Conservation (phyloP, 108 stramenopile genomes). For the Nitzschia putrida region DNA sequence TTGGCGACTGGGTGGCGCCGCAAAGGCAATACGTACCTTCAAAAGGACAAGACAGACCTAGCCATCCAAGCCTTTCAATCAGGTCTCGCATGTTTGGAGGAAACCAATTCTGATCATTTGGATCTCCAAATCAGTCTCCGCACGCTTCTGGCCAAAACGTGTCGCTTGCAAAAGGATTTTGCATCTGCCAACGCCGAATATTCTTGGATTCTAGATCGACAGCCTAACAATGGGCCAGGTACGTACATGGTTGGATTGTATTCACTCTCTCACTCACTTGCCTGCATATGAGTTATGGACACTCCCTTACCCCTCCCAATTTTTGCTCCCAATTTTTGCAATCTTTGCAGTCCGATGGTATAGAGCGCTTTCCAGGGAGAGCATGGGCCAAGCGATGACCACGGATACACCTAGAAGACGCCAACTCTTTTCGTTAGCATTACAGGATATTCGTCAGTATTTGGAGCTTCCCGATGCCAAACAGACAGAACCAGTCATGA, state of each 20-base stretch:
- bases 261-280: neutral
- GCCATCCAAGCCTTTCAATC: no score
- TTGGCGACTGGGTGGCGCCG: no score
- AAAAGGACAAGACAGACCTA: no score
- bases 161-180: conserved; percentile 37
- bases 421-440: conserved; percentile 16
- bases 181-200: conserved; percentile 36
- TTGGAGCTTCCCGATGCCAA: conserved; percentile 21
- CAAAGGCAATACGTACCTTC: no score
- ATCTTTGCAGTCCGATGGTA: conserved; percentile 40
- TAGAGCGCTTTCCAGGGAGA: conserved; percentile 45
- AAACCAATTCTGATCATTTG: neutral
- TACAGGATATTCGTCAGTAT: conserved; percentile 34
- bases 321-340: no score
- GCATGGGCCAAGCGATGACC: neutral
- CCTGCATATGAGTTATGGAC: neutral
- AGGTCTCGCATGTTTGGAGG: neutral
- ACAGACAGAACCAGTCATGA: neutral
- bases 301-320: neutral
- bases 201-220: conserved; percentile 18
- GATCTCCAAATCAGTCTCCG: conserved; percentile 26
- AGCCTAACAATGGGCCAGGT: conserved; percentile 33
- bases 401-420: conserved; percentile 6
- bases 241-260: neutral
- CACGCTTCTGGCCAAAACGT: conserved; percentile 43